Percentiles rank a stretch among this genome's conserved stretches.
Evolutionary conservation across 1,284 basidiomycete species (phyloP).

Genomic region (Apiotrichum porosum): DNA sequence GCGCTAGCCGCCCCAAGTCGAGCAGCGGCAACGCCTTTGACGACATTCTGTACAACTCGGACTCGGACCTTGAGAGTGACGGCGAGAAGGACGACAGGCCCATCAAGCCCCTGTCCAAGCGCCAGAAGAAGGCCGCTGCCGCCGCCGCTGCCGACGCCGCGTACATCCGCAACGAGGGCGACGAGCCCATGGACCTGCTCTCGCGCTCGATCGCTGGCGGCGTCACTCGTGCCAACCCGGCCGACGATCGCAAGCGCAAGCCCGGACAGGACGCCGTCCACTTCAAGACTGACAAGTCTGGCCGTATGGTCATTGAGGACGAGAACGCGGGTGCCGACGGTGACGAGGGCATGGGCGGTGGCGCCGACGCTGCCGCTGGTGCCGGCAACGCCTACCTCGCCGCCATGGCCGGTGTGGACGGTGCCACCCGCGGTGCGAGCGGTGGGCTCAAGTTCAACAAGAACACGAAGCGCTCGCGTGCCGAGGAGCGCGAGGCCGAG

Average conservation of each 20-base stretch:
- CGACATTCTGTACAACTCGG: constrained; percentile 89
- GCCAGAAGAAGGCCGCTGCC: constrained; percentile 26
- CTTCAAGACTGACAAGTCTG: constrained; percentile 84
- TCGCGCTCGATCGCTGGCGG: constrained; percentile 69
- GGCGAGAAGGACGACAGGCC: constrained; percentile 59
- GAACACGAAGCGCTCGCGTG: constrained; percentile 82
- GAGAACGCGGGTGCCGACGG: constrained; percentile 52
- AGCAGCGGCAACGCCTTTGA: constrained; percentile 82
- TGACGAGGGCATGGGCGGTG: constrained; percentile 33
- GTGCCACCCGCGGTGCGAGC: constrained; percentile 74
- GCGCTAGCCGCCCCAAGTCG: constrained; percentile 51
- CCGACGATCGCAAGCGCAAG: constrained; percentile 52
- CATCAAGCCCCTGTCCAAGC: constrained; percentile 28
- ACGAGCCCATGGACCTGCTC: constrained; percentile 93
- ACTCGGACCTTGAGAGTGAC: constrained; percentile 73
- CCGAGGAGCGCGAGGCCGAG: constrained; percentile 56
- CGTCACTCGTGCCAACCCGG: constrained; percentile 56
- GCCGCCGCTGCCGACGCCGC: constrained; percentile 34
- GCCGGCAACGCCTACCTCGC: constrained; percentile 81
- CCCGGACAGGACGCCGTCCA: constrained; percentile 78
- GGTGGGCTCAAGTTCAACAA: constrained; percentile 95
- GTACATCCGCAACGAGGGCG: constrained; percentile 76
- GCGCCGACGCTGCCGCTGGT: constrained; percentile 52
- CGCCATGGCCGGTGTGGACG: constrained; percentile 70
- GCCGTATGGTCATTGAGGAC: constrained; percentile 83